phyloP scores from a whole-genome alignment of 371 early-diverging fungal species.

The Batrachochytrium dendrobatidis region DNA sequence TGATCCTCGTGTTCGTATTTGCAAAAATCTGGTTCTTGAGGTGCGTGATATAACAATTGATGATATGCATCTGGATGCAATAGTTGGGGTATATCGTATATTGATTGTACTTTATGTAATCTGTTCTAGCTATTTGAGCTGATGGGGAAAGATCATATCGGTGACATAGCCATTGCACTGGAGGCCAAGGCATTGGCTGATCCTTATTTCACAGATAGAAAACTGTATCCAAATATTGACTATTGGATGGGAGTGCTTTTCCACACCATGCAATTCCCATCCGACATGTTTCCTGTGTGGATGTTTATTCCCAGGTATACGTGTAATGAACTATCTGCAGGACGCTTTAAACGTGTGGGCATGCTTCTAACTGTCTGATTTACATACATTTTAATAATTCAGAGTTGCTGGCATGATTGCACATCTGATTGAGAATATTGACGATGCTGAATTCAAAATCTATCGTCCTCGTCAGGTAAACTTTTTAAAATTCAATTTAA shows the following conservation, averaged over 20 bases:
- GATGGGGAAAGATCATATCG: slow-evolving; percentile 40
- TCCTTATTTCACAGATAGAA: slow-evolving; percentile 44
- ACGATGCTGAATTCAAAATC: slow-evolving; percentile 44
- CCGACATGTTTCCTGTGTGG: slow-evolving; percentile 52
- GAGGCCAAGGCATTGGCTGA: slow-evolving; percentile 43
- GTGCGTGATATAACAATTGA: no score
- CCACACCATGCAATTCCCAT: slow-evolving; percentile 50
- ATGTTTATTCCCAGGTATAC: slow-evolving; percentile 32
- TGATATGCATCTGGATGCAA: slow-evolving; percentile 4
- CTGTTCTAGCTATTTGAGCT: slow-evolving; percentile 42
- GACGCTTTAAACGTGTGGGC: background rate
- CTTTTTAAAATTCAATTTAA: background rate
- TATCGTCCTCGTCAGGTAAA: slow-evolving; percentile 52
- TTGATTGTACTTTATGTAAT: background rate
- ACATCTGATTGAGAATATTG: slow-evolving; percentile 37
- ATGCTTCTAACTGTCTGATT: no score
- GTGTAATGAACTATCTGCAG: slow-evolving; percentile 29
- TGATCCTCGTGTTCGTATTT: slow-evolving; percentile 50
- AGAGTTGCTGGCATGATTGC: slow-evolving; percentile 29
- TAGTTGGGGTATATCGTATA: background rate
- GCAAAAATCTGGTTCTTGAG: slow-evolving; percentile 45
- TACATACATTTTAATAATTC: no score
- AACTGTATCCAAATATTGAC: slow-evolving; percentile 55
- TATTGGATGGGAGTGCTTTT: slow-evolving; percentile 45
- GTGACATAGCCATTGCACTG: slow-evolving; percentile 48